These are phyloP conservation scores for Viola pubescens DNA, from an alignment of 441 rosid genomes.

Conservation along the genomic window DNA sequence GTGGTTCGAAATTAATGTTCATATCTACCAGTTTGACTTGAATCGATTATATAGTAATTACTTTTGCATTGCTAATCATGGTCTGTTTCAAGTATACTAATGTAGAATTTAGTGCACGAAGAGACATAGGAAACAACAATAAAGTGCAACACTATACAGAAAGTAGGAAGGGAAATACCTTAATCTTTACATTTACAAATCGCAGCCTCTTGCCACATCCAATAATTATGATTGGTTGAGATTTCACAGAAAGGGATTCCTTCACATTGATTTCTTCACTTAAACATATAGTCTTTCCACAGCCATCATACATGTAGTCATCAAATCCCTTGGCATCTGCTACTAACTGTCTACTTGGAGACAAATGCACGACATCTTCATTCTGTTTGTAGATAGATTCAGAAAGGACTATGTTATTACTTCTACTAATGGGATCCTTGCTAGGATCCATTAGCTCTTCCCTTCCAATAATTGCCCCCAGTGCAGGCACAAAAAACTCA, in stretches of 20 bases:
- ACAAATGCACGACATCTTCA: slow-evolving; percentile 78
- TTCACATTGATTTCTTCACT: slow-evolving; percentile 49
- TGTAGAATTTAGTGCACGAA: too few species aligned
- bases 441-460: slow-evolving; percentile 88
- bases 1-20: too few species aligned
- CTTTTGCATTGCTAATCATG: too few species aligned
- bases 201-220: slow-evolving; percentile 94
- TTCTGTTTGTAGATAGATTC: slow-evolving; percentile 61
- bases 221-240: slow-evolving; percentile 70
- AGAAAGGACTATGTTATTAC: slow-evolving; percentile 59
- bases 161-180: slow-evolving; percentile 39
- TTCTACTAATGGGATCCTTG: slow-evolving; percentile 83
- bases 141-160: too few species aligned
- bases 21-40: too few species aligned
- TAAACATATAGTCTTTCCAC: slow-evolving; percentile 69
- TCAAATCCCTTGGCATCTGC: slow-evolving; percentile 80
- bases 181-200: slow-evolving; percentile 78
- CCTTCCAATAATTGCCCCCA: slow-evolving; percentile 88
- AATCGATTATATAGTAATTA: too few species aligned
- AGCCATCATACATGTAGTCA: slow-evolving; percentile 87
- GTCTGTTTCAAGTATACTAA: too few species aligned
- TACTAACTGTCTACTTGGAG: slow-evolving; percentile 72
- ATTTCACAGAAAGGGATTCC: slow-evolving; percentile 37
- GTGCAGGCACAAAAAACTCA: slow-evolving; percentile 92
- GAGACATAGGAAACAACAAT: too few species aligned